Base-by-base conservation (phyloP, 2,329 filamentous ascomycete species). In the Kalmusia sp. region DNA sequence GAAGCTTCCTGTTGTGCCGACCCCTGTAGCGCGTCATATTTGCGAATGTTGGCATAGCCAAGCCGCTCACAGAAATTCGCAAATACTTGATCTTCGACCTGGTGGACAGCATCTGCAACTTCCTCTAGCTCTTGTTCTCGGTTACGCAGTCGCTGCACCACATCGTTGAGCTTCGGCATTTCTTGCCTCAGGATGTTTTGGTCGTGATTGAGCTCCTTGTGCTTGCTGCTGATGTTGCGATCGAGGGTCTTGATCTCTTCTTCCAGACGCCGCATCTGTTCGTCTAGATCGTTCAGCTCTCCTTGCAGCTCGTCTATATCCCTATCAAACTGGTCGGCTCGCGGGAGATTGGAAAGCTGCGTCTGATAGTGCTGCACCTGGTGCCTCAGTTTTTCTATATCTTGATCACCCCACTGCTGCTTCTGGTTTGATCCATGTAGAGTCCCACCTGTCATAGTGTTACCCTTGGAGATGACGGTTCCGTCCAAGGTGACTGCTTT, bases 401-500 rank as follows among this genome's bases (percentile, higher is more conserved):
- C 92, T 6, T 89, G 86, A 64, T 97, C 93, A 66, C 96, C 93
- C 76, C 96, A 98, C 47, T 90, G 85, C 52, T 92, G 88, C 59
- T 92, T 90, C 54, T 85, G 85, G 49, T 88, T 84, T 39, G 89
- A 86, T n/a, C 65, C 66, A 6, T 65, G 88, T 25, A 92, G 89
- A 57, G 92, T 89, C 61, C 95, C 95, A 81, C 95, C 95, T 43
- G 95, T 98, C 89, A 99, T 98, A 48, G 96, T 83, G 68, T 95
- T 95, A 39, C 91, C 92, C 72, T 98, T 98, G 79, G 96, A 92
- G 59, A 99, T 97, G 55, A 99, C 89, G 49, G 89, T 93, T n/a
- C 95, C 95, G 69, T 98, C 93, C 11, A 98, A 76, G 0, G 93
- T 96, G 11, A 99, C 93, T 4, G 93, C 93, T 74, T 98, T 98